phyloP scores from a whole-genome alignment of 176 grass and related monocot species.

The Carex cristatella region DNA sequence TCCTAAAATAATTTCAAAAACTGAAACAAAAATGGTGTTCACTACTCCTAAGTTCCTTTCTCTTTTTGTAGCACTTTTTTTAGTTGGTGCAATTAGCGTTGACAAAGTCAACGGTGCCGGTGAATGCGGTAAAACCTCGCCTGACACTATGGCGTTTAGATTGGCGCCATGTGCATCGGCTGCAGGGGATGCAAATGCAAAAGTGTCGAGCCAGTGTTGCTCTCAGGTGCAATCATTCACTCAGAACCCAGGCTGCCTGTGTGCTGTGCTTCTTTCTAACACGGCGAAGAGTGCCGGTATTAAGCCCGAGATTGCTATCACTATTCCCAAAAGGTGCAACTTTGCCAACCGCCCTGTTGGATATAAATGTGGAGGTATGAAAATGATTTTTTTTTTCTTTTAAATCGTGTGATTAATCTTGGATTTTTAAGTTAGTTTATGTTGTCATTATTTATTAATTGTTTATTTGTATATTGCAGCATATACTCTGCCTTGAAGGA shows the following conservation, averaged over 20 bases:
- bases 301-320: constrained; percentile 64
- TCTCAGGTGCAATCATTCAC: constrained; percentile 48
- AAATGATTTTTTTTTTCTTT: background rate
- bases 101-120: constrained; percentile 41
- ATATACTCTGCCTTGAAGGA: constrained; percentile 58
- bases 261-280: constrained; percentile 73
- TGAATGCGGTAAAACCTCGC: constrained; percentile 54
- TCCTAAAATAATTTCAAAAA: background rate
- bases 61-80: constrained; percentile 34
- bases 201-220: constrained; percentile 50
- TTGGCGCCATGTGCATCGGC: constrained; percentile 54
- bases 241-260: constrained; percentile 57
- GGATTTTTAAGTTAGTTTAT: background rate
- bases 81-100: constrained; percentile 8
- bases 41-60: constrained; percentile 30
- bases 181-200: constrained; percentile 40
- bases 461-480: constrained; percentile 22
- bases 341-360: constrained; percentile 58
- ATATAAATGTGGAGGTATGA: constrained; percentile 80
- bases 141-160: constrained; percentile 47
- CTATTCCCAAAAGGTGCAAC: constrained; percentile 83
- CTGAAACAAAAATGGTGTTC: constrained; percentile 30
- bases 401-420: background rate
- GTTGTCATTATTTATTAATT: background rate
- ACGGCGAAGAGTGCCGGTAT: constrained; percentile 55